Conservation (phyloP, 1,139 yeast genomes). For the Geotrichum restrictum region DNA sequence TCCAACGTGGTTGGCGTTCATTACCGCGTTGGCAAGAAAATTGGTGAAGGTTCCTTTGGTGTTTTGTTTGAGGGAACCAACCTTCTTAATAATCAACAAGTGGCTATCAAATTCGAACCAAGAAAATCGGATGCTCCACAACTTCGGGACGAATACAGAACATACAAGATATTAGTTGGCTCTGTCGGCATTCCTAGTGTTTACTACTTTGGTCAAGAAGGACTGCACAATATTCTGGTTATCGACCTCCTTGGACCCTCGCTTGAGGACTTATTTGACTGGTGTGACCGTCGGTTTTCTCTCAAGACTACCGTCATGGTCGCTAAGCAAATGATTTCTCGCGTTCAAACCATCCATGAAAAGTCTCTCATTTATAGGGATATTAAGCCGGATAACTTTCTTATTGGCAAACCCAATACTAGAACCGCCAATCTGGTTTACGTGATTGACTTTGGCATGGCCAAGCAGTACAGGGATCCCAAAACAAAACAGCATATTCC, state of each 20-base stretch:
- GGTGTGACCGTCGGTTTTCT: conserved; percentile 92
- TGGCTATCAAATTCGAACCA: conserved; percentile 73
- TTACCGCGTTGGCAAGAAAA: conserved; percentile 92
- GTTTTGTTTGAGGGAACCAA: conserved; percentile 94
- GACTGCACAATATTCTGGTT: conserved; percentile 87
- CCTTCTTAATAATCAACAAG: conserved; percentile 76
- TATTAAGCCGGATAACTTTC: conserved; percentile 92
- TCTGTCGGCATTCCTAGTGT: conserved; percentile 87
- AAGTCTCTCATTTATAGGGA: conserved; percentile 90
- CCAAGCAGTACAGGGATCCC: conserved; percentile 94
- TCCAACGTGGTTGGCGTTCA: conserved; percentile 63
- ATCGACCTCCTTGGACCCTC: conserved; percentile 94
- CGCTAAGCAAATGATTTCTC: conserved; percentile 85
- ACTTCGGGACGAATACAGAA: conserved; percentile 88
- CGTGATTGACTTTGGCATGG: conserved; percentile 86
- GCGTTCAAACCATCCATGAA: conserved; percentile 84
- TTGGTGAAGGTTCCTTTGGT: conserved; percentile 98
- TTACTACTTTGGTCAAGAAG: conserved; percentile 96
- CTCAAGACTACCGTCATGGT: conserved; percentile 86
- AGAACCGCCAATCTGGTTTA: conserved; percentile 50
- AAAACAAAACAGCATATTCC: conserved; percentile 94
- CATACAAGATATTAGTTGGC: conserved; percentile 82
- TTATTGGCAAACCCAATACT: conserved; percentile 64
- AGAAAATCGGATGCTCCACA: conserved; percentile 97
- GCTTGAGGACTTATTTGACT: conserved; percentile 90